These are phyloP conservation scores for Arthroderma sp. DNA, from an alignment of 2,329 filamentous ascomycete genomes.

Conservation along the genomic window DNA sequence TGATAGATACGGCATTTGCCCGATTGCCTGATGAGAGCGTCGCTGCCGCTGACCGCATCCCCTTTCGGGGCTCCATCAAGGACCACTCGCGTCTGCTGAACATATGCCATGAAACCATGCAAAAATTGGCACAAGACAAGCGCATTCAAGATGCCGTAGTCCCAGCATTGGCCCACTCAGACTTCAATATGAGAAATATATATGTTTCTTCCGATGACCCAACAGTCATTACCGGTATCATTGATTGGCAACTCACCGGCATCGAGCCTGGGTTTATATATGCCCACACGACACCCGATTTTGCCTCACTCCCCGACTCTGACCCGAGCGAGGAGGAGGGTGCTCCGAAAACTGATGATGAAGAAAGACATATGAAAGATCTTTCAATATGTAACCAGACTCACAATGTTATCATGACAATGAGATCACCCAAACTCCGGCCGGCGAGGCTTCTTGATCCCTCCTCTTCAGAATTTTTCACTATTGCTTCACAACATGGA, in stretches of 20 bases:
- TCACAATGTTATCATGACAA: slow-evolving; percentile 12
- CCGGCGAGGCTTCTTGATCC: slow-evolving; percentile 17
- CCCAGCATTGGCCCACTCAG: slow-evolving; percentile 17
- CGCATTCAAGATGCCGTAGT: slow-evolving; percentile 11
- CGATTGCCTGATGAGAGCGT: slow-evolving; percentile 3
- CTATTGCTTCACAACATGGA: slow-evolving; percentile 20
- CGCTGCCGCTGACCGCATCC: slow-evolving; percentile 3
- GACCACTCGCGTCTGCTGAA: slow-evolving; percentile 10
- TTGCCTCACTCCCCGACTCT: slow-evolving; percentile 12
- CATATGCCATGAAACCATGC: slow-evolving; percentile 12
- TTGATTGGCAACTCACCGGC: slow-evolving; percentile 23
- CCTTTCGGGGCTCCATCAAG: slow-evolving; percentile 8
- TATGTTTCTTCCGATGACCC: slow-evolving; percentile 20
- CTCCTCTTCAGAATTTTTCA: slow-evolving; percentile 21
- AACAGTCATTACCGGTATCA: slow-evolving; percentile 18
- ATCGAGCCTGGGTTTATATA: slow-evolving; percentile 18
- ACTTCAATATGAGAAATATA: slow-evolving; percentile 23
- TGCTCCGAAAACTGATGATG: slow-evolving; percentile 5
- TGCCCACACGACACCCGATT: slow-evolving; percentile 16
- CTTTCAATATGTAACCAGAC: slow-evolving; percentile 18
- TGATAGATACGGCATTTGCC: slow-evolving; percentile 10
- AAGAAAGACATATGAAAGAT: slow-evolving; percentile 15
- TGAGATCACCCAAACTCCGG: slow-evolving; percentile 10
- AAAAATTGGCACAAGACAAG: slow-evolving; percentile 13
- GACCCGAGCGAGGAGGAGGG: slow-evolving; percentile 9